Base-by-base conservation (phyloP, 768 basidiomycete species). In the Boletus edulis region DNA sequence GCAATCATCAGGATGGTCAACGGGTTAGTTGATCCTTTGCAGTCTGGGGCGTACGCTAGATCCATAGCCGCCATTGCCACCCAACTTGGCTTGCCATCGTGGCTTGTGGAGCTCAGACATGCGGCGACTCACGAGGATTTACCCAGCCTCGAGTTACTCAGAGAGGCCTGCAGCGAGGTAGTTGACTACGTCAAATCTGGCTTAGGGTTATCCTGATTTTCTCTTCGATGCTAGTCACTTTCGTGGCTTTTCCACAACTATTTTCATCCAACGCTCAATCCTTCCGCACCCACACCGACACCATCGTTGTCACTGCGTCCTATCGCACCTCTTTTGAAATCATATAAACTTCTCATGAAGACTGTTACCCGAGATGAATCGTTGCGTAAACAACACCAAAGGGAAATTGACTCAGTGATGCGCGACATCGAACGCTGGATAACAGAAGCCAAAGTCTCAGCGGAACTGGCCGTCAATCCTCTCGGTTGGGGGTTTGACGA, bases 61-160 rank as follows among this genome's bases (percentile, higher is more conserved):
- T 88, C 97, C 3, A 98, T 98, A 61, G 84, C 89, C 0, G 84
- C 88, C 39, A 90, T 99, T 57, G 94, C 96, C 1, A 76, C 79
- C 4, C 91, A 95, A 64, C 80, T 99, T 12, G 87, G 88, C 0
- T 76, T 99, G 2, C 96, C 97, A 0, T 73, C 79, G 0, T 94
- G 90, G 87, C 77, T 98, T 11, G 94, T 99, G 13, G 92, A 96
- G 61, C 77, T 98, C 12, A 80, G 97, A 39, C 97, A 98, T 74
- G 91, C 93, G 27, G 91, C 92, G 13, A 99, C 97, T 2, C 97
- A 98, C 64, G 96, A 98, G 65, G 92, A 96, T 56, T 74, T 98
- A 13, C 97, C 96, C 0, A 87, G 87, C 59, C 75, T 98, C 11
- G 84, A 86, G 50, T 71, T 94, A 5, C 77, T 97, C 17, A 81